Evolutionary conservation across 148 eudicot genomes (phyloP), one percentile per base, ranked within the genome.

Genomic region (Arctostaphylos glauca): DNA sequence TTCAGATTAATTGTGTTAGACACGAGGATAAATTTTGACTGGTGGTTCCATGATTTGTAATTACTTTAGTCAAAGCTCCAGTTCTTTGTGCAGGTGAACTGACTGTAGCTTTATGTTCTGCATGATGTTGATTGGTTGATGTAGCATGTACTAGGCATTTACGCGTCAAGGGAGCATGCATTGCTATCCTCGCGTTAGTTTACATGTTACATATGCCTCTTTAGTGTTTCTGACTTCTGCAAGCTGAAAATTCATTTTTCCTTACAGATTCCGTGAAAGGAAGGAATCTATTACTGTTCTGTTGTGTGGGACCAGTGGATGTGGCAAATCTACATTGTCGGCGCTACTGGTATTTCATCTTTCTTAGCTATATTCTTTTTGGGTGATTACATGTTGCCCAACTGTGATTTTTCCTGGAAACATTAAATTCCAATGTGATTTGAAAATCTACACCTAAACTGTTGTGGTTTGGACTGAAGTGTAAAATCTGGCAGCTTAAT

Each of bases 291-390:
- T 95, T 64, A 92, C 98, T 23, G 92, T 95, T 85, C 77, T 95
- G 83, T 85, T 94, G 83, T 95, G 98, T 87, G 98, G 98, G 58
- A 95, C 98, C 31, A 95, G 98, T 86, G 98, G 98, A 86, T 95
- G 98, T 80, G 98, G 98, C 44, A 95, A 95, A 84, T 95, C 98
- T 70, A 95, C 98, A 9, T 88, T 95, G 90, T 95, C 98, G 64
- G 96, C 98, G 19, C 89, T 95, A 80, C 90, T 95, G 98, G 98
- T 95, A 92, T 80, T 10, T 31, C n/a, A 66, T 70, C 53, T 41
- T 67, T 80, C 38, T 54, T 70, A 3, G 41, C 25, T 15, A 73
- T 66, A 47, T 56, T 79, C 54, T 53, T 6, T 75, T 50, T 48
- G 64, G 23, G 2, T 52, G 3, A 50, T 52, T 14, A 12, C 14